phyloP scores from a whole-genome alignment of 2,329 filamentous ascomycete genomes.

The Colletotrichum musae region DNA sequence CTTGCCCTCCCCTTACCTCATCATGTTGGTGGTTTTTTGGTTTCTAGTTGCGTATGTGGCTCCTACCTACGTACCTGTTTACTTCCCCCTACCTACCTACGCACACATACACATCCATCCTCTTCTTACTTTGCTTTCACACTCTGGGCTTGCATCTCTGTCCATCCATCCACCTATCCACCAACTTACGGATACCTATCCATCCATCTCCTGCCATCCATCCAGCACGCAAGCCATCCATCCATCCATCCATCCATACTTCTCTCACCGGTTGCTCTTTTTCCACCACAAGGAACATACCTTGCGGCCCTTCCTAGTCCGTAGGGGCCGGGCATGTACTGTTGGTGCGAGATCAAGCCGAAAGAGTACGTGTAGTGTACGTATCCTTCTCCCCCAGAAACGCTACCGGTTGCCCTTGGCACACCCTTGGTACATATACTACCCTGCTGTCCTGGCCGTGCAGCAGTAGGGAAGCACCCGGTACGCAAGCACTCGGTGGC shows the following conservation, averaged over 20 bases:
- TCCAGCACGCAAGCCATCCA: background rate
- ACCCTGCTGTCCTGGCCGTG: slow-evolving; percentile 3
- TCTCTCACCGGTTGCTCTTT: slow-evolving; percentile 1
- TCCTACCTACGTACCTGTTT: background rate
- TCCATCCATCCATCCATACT: too few relatives aligned
- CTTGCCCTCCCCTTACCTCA: background rate
- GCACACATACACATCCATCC: background rate
- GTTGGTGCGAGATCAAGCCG: background rate
- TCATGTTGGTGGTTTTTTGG: background rate
- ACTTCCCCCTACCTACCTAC: too few relatives aligned
- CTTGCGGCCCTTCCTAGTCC: background rate
- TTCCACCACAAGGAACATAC: background rate
- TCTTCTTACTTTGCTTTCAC: slow-evolving; percentile 10
- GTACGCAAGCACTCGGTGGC: slow-evolving; percentile 30
- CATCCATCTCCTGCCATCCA: slow-evolving; percentile 4
- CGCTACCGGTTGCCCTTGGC: too few relatives aligned
- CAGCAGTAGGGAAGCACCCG: slow-evolving; percentile 22
- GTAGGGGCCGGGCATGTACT: too few relatives aligned
- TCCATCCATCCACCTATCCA: background rate
- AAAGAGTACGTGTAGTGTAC: slow-evolving; percentile 16
- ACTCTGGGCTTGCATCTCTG: slow-evolving; percentile 27
- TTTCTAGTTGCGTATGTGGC: background rate
- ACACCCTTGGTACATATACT: background rate
- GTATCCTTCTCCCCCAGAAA: background rate
- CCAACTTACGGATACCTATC: background rate